A percentile compares a stretch with the other conserved stretches of the same genome.
Evolutionary conservation across 768 basidiomycete genomes (phyloP).

Genomic region (Lactifluus piperatus): DNA sequence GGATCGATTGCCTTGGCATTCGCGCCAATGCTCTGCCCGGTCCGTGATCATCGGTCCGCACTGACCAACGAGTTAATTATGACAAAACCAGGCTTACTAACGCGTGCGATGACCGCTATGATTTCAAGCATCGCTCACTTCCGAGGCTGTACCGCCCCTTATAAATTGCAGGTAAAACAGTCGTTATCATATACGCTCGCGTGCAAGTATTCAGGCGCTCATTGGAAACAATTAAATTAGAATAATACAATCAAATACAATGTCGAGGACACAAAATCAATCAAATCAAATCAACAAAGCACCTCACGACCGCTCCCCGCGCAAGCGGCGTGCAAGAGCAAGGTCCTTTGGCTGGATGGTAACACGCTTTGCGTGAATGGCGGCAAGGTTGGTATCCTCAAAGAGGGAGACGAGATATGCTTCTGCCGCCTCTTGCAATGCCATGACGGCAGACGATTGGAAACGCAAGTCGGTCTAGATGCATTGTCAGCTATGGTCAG

Average conservation of each 20-base stretch:
- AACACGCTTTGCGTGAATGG: constrained; percentile 45
- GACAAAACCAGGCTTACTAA: no score
- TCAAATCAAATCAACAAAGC: background rate
- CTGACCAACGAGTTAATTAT: no score
- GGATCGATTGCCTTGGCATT: no score
- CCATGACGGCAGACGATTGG: constrained; percentile 57
- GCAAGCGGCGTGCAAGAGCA: constrained; percentile 40
- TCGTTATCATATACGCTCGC: background rate
- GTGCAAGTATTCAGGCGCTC: background rate
- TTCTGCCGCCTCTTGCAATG: constrained; percentile 54
- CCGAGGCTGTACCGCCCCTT: no score
- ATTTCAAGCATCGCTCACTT: no score
- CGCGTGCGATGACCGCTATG: no score
- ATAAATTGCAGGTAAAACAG: background rate
- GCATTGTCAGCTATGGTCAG: background rate
- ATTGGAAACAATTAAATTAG: constrained; percentile 14
- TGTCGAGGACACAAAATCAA: background rate
- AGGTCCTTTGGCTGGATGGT: constrained; percentile 51
- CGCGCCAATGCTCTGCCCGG: no score
- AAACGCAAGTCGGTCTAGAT: constrained; percentile 47
- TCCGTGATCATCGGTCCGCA: no score
- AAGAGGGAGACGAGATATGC: constrained; percentile 34
- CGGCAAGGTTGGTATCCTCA: constrained; percentile 44
- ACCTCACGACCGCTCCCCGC: constrained; percentile 37
- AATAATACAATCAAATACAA: constrained; percentile 22